Base-by-base conservation (phyloP, 345 rosid species). In the Capsella bursapastoris region DNA sequence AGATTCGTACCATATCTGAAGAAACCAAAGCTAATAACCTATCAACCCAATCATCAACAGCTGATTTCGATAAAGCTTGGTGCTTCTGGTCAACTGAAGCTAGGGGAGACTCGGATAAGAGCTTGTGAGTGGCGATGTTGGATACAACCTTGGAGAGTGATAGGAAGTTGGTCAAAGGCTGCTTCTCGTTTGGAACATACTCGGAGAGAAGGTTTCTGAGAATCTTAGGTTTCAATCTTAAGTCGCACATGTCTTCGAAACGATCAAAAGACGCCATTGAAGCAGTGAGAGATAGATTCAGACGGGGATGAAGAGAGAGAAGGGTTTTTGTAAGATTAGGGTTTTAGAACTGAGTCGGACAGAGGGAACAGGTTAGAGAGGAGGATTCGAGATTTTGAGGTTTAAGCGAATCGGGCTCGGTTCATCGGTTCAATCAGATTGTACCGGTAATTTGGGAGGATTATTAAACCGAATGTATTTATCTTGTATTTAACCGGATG, bases 21-120 rank as follows among this genome's bases (percentile, higher is more conserved):
- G 89, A 79, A 51, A 85, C 55, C 8, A 95, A 80, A 9, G 68
- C 34, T n/a, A 80, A 0, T 67, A 92, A 71, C 41, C 88, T 79
- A 12, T 76, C 69, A 56, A 82, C 72, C 96, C 97, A 95, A 7
- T 86, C 93, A 78, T 89, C 89, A 34, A 92, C 83, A 34, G 93
- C 89, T 13, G 88, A 84, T 61, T 76, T 87, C 84, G 91, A 90
- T 55, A 71, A 77, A 40, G 77, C 57, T 1, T 68, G 58, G 32
- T 67, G 68, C 75, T 87, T 87, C 44, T 65, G 32, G 28, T 84
- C 86, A 35, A 25, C 6, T 22, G 86, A 61, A 14, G 80, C 48
- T 0, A 51, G 15, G 8, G 48, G 55, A 35, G 76, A 64, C 66
- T 95, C 99, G 0, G 82, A 84, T 63, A 95, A 72, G 8, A 95